A percentile compares a stretch with the other conserved stretches of the same genome.
These are phyloP conservation scores for Solanum corneliomulleri DNA, from an alignment of 257 asterid species.

Conservation along the genomic window DNA sequence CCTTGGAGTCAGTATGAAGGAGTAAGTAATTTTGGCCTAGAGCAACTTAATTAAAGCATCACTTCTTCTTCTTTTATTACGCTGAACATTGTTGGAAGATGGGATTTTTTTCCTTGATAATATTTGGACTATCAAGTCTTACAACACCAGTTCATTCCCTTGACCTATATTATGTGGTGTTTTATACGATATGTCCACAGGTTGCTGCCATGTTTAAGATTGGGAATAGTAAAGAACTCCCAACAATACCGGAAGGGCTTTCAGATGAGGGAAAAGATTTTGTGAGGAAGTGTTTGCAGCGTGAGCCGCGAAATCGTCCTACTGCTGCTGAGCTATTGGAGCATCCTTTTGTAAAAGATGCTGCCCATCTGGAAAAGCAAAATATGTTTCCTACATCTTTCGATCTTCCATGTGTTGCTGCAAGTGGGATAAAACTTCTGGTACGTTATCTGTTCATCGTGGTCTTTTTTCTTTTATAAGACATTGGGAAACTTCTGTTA, in stretches of 20 bases:
- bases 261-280: slow-evolving; percentile 69
- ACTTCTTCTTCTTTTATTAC: neutral
- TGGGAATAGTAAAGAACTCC: slow-evolving; percentile 89
- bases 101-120: neutral
- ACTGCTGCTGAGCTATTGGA: slow-evolving; percentile 57
- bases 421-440: slow-evolving; percentile 39
- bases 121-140: neutral
- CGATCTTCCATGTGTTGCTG: slow-evolving; percentile 34
- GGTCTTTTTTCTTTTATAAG: neutral
- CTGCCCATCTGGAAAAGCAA: slow-evolving; percentile 39
- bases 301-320: slow-evolving; percentile 79
- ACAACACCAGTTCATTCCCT: neutral
- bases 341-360: slow-evolving; percentile 81
- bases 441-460: slow-evolving; percentile 18
- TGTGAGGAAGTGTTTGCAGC: slow-evolving; percentile 72
- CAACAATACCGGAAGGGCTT: slow-evolving; percentile 75
- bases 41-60: neutral
- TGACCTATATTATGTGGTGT: slow-evolving; percentile 3
- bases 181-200: slow-evolving; percentile 22
- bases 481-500: neutral
- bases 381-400: slow-evolving; percentile 25
- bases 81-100: neutral
- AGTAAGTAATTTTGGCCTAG: slow-evolving; percentile 33
- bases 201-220: slow-evolving; percentile 97
- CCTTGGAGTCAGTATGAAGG: slow-evolving; percentile 99